Conservation (phyloP, 2,329 filamentous ascomycete genomes). For the Aureobasidium lini region DNA sequence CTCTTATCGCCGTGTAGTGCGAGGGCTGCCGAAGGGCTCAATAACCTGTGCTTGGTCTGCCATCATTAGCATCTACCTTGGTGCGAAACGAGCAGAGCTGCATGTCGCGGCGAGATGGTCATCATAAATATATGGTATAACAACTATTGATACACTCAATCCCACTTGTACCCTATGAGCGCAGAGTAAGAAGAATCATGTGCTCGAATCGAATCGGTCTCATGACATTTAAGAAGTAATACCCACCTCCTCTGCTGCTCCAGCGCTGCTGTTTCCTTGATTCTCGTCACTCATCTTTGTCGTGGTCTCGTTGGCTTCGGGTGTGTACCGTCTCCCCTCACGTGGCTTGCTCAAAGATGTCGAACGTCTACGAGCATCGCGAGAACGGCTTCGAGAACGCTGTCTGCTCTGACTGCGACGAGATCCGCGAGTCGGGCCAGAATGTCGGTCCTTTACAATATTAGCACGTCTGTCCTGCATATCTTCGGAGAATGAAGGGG, state of each 20-base stretch:
- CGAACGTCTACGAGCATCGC: background rate
- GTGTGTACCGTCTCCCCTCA: background rate
- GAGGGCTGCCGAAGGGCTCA: slow-evolving; percentile 1
- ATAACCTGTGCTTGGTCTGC: background rate
- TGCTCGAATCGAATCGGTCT: background rate
- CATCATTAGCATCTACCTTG: slow-evolving; percentile 3
- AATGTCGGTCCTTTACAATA: background rate
- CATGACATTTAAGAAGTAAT: background rate
- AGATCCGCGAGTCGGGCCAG: background rate
- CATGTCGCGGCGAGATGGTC: background rate
- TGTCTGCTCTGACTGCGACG: background rate
- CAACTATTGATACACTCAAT: background rate
- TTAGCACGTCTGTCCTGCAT: slow-evolving; percentile 1
- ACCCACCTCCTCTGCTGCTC: slow-evolving; percentile 13
- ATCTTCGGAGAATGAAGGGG: slow-evolving; percentile 5
- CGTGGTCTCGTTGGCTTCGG: background rate
- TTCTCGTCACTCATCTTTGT: background rate
- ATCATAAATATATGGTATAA: background rate
- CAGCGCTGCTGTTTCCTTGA: slow-evolving; percentile 3
- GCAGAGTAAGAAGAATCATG: background rate
- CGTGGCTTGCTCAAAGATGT: background rate
- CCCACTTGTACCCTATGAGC: background rate
- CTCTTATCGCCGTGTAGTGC: slow-evolving; percentile 2
- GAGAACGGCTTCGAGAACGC: slow-evolving; percentile 4
- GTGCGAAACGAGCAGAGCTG: background rate